Evolutionary conservation across 2,329 filamentous ascomycete genomes (phyloP).

Genomic region (Fusarium algeriense): DNA sequence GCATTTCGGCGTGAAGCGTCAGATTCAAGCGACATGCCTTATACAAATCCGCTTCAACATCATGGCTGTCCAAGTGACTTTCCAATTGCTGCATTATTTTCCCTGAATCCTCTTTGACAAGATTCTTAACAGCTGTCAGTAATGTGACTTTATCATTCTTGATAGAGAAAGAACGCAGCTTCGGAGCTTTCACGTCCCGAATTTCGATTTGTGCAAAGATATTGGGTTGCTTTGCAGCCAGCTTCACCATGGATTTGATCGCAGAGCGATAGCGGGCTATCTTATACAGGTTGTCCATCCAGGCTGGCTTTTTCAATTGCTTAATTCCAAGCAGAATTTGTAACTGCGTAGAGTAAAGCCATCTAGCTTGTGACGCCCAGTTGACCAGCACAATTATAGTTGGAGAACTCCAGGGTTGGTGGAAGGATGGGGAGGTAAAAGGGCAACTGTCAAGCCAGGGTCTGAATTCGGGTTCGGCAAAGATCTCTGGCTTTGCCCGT

Average conservation of each 20-base stretch:
- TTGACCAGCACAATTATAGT: conserved; percentile 4
- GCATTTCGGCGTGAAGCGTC: conserved; percentile 51
- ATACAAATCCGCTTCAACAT: conserved; percentile 30
- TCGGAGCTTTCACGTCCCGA: neutral
- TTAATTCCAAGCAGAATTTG: conserved; percentile 16
- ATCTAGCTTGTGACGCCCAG: conserved; percentile 47
- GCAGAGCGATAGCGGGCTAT: conserved; percentile 47
- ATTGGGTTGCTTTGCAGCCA: conserved; percentile 41
- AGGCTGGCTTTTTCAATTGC: conserved; percentile 8
- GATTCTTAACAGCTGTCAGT: neutral
- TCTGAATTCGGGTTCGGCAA: neutral
- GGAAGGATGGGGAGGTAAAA: neutral
- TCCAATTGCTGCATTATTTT: conserved; percentile 26
- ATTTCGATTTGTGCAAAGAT: conserved; percentile 27
- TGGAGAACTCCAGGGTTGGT: neutral
- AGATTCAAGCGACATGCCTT: conserved; percentile 37
- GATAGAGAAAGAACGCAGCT: neutral
- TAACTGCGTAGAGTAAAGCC: conserved; percentile 41
- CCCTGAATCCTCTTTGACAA: neutral
- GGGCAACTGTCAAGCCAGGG: neutral
- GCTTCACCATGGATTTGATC: conserved; percentile 47
- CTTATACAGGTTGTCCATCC: conserved; percentile 42
- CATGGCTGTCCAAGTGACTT: neutral
- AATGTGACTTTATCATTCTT: neutral
- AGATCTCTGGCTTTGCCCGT: neutral